Evolutionary conservation across 176 grass and related monocot species (phyloP), one percentile per base, ranked within the genome.

Genomic region (Oryza glaberrima): DNA sequence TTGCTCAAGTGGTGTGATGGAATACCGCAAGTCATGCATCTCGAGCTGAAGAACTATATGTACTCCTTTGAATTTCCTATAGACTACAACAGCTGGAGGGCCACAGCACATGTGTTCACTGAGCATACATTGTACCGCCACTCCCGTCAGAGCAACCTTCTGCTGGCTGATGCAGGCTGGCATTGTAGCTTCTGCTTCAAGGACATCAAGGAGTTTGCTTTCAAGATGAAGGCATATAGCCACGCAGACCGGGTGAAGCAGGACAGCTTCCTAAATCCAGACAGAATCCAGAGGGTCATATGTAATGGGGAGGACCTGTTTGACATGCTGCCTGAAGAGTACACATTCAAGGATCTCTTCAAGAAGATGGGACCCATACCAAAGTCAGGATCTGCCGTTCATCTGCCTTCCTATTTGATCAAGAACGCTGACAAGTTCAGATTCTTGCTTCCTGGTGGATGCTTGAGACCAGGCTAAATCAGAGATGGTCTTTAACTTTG

Each of bases 141-240:
- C 15, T 98, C 96, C 5, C 89, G 91, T 20, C 96, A 94, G 81
- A 98, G 82, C 15, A 80, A 98, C 40, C 70, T 90, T 49, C 90
- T 98, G 20, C 86, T 98, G 65, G 88, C 93, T 7, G 96, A 98
- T 43, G 89, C 93, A 0, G 93, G 96, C 16, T 98, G 96, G 96
- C 96, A 95, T 66, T 98, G 96, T 77, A 98, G 96, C 72, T 98
- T 98, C 83, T 98, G 96, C 88, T 98, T 98, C 84, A 88, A 93
- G 36, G 70, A 25, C 51, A 98, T 98, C 34, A 88, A 95, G 58
- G 93, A 95, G 40, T 95, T 98, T 56, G 70, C 90, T 76, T 98
- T 98, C 85, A 98, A 98, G 88, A 98, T 98, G 93, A 95, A 80
- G 65, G 91, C 93, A 0, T 98, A 98, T 45, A 98, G 96, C 78